Conservation (phyloP, 1,284 basidiomycete species). For the Phellinidium pouzarii region DNA sequence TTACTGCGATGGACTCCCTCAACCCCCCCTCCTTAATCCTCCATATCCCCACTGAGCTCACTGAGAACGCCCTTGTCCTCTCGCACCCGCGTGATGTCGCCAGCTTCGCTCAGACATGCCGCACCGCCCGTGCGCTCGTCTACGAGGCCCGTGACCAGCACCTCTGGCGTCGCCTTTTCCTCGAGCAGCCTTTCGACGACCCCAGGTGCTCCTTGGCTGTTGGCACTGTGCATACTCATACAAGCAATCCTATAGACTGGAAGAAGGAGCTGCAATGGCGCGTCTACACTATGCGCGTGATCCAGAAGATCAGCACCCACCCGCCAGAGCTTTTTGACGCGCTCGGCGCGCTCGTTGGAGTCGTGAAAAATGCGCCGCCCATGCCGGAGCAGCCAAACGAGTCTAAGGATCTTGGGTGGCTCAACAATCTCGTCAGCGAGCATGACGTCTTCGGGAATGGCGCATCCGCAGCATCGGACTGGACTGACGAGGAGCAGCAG, state of each 20-base stretch:
- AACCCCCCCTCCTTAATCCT: constrained; percentile 22
- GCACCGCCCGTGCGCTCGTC: constrained; percentile 38
- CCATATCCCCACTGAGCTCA: constrained; percentile 46
- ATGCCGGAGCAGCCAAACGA: constrained; percentile 21
- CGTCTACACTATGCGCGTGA: constrained; percentile 24
- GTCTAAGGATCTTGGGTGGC: constrained; percentile 19
- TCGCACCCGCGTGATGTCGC: constrained; percentile 49
- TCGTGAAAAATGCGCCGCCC: constrained; percentile 36
- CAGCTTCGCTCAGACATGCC: constrained; percentile 48
- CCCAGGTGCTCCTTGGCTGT: constrained; percentile 38
- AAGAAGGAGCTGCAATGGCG: constrained; percentile 28
- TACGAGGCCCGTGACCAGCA: constrained; percentile 45
- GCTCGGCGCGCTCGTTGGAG: constrained; percentile 38
- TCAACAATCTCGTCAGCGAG: constrained; percentile 6
- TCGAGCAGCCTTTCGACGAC: constrained; percentile 51
- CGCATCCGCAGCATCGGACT: constrained; percentile 13
- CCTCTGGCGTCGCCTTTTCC: constrained; percentile 60
- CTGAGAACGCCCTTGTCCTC: constrained; percentile 47
- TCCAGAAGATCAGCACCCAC: constrained; percentile 20
- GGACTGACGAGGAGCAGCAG: constrained; percentile 21
- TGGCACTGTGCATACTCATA: constrained; percentile 23
- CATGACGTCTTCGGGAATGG: constrained; percentile 24
- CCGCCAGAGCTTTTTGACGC: constrained; percentile 29
- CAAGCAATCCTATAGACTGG: constrained; percentile 24
- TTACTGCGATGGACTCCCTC: constrained; percentile 1